These are phyloP conservation scores for Suillus decipiens DNA, from an alignment of 768 basidiomycete species.

Conservation along the genomic window DNA sequence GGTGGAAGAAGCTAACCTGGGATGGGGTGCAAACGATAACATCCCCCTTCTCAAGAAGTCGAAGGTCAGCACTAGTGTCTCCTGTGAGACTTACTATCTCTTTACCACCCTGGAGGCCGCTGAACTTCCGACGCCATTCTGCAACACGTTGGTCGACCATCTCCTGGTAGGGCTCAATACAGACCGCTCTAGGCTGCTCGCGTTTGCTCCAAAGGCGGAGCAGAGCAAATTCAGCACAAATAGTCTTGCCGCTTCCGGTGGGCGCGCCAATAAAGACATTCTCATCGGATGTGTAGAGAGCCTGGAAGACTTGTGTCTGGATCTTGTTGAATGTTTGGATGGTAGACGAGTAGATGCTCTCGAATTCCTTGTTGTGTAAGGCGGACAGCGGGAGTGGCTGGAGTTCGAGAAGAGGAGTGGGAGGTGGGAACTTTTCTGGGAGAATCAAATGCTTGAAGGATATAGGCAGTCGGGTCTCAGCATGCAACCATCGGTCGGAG, in stretches of 20 bases:
- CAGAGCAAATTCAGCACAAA: conserved; percentile 95
- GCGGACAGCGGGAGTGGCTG: conserved; percentile 89
- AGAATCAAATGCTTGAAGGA: conserved; percentile 98
- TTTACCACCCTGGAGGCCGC: conserved; percentile 83
- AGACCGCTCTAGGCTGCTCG: conserved; percentile 83
- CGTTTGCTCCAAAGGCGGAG: conserved; percentile 92
- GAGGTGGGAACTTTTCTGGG: conserved; percentile 93
- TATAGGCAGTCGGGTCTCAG: conserved; percentile 91
- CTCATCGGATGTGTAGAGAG: conserved; percentile 93
- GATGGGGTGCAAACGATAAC: conserved; percentile 92
- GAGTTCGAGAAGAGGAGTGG: conserved; percentile 91
- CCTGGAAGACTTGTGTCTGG: conserved; percentile 98
- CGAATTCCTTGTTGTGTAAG: conserved; percentile 91
- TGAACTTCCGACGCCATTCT: conserved; percentile 90
- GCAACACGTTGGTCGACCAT: conserved; percentile 91
- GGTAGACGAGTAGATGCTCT: conserved; percentile 77
- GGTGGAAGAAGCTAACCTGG: conserved; percentile 54
- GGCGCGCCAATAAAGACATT: conserved; percentile 97
- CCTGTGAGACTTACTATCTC: conserved; percentile 93
- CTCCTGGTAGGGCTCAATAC: conserved; percentile 95
- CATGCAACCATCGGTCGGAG: conserved; percentile 94
- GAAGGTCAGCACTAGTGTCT: conserved; percentile 89
- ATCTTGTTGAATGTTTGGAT: conserved; percentile 97
- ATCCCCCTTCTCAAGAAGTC: conserved; percentile 87
- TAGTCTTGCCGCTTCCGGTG: conserved; percentile 95